These are phyloP conservation scores for Curvularia lunata DNA, from an alignment of 2,329 filamentous ascomycete species.

Conservation along the genomic window DNA sequence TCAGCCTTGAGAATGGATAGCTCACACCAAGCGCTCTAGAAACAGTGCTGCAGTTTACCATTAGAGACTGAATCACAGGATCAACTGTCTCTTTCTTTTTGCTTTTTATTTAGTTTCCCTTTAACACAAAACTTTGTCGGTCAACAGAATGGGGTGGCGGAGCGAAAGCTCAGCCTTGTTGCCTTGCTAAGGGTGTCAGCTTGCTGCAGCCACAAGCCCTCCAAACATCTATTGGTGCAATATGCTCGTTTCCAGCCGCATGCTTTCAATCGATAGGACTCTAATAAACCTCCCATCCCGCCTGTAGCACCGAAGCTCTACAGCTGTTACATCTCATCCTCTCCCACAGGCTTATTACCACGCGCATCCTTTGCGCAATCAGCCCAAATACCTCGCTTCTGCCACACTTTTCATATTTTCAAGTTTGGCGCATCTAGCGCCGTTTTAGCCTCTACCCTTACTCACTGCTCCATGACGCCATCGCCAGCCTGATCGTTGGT, in stretches of 20 bases:
- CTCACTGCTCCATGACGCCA: slow-evolving; percentile 1
- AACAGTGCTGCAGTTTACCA: background rate
- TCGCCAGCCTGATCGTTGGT: slow-evolving; percentile 8
- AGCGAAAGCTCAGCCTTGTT: slow-evolving; percentile 10
- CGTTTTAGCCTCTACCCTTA: background rate
- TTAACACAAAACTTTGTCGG: background rate
- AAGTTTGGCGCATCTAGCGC: background rate
- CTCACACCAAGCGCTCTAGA: background rate
- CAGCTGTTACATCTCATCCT: background rate
- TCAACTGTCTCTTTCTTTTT: background rate
- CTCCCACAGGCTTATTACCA: background rate
- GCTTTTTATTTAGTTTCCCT: background rate
- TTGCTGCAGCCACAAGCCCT: slow-evolving; percentile 17
- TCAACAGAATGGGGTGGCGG: background rate
- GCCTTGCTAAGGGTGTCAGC: slow-evolving; percentile 11
- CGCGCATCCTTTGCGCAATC: background rate
- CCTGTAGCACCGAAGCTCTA: background rate
- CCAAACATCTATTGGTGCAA: slow-evolving; percentile 10
- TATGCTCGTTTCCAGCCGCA: background rate
- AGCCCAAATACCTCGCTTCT: background rate
- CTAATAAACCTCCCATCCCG: background rate
- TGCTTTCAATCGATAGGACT: background rate
- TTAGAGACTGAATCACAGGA: background rate
- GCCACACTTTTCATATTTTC: background rate
- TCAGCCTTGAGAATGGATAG: background rate